These are phyloP conservation scores for Nicotiana sylvestris DNA, from an alignment of 257 asterid genomes.

Conservation along the genomic window DNA sequence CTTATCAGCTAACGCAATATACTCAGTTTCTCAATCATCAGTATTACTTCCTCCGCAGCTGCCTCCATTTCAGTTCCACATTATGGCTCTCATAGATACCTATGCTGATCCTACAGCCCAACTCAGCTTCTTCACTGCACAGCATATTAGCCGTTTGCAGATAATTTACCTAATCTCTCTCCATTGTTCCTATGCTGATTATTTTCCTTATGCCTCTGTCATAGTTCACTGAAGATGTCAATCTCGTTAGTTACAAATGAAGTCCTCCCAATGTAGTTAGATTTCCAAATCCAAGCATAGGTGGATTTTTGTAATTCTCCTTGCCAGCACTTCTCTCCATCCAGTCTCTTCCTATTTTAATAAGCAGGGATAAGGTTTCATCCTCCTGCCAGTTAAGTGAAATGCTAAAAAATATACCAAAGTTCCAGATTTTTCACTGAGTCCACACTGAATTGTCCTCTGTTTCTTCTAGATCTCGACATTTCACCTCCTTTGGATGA, in stretches of 20 bases:
- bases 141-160: not conserved
- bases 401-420: not conserved
- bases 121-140: not conserved
- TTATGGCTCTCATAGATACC: slow-evolving; percentile 1
- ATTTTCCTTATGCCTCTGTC: not conserved
- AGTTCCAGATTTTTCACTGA: not conserved
- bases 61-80: not conserved
- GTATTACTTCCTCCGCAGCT: not conserved
- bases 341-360: not conserved
- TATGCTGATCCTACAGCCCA: not conserved
- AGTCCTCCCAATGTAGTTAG: not conserved
- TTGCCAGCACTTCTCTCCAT: not conserved
- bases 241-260: not conserved
- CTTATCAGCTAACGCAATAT: not conserved
- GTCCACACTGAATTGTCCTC: slow-evolving; percentile 69
- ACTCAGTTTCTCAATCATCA: not conserved
- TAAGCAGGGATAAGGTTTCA: not conserved
- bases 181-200: not conserved
- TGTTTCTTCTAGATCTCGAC: not conserved
- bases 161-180: not conserved
- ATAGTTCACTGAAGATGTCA: not conserved
- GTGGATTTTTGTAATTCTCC: not conserved
- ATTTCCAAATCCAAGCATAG: not conserved
- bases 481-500: not conserved
- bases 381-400: slow-evolving; percentile 1